Conservation (phyloP, 2,329 filamentous ascomycete species). For the Monilinia vaccinii-corymbosi region DNA sequence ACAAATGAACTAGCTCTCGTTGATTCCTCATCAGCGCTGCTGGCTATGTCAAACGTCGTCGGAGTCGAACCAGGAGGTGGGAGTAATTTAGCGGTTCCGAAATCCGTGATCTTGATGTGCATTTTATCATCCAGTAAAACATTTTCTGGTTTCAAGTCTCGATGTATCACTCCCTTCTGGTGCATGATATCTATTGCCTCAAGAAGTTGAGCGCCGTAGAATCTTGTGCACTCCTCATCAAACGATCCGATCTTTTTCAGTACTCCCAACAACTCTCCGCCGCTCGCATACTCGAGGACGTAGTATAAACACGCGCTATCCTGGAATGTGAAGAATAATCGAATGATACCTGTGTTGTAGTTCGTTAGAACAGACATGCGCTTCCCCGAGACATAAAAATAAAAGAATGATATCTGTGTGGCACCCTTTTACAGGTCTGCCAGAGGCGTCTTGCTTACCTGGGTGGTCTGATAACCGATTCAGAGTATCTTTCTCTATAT, state of each 20-base stretch:
- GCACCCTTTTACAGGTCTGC: neutral
- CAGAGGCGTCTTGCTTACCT: constrained; percentile 30
- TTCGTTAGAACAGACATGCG: neutral
- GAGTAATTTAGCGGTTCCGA: constrained; percentile 93
- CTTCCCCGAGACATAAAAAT: neutral
- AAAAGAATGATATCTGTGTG: neutral
- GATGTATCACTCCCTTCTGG: constrained; percentile 87
- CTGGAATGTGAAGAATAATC: constrained; percentile 97
- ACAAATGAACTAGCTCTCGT: constrained; percentile 88
- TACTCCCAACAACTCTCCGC: constrained; percentile 84
- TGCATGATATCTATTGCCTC: constrained; percentile 99
- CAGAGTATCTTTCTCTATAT: constrained; percentile 97
- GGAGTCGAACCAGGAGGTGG: constrained; percentile 39
- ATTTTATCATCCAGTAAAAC: constrained; percentile 90
- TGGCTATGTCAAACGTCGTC: constrained; percentile 33
- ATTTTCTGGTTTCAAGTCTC: constrained; percentile 94
- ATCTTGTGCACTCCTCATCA: constrained; percentile 86
- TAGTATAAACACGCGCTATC: constrained; percentile 95
- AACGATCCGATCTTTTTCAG: constrained; percentile 93
- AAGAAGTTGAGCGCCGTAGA: constrained; percentile 92
- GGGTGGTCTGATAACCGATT: constrained; percentile 95
- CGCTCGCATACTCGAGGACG: constrained; percentile 85
- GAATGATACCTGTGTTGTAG: constrained; percentile 55
- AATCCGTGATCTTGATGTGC: constrained; percentile 98
- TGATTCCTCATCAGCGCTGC: constrained; percentile 42